Base-by-base conservation (phyloP, 1,284 basidiomycete genomes). In the Cutaneotrichosporon arboriforme region DNA sequence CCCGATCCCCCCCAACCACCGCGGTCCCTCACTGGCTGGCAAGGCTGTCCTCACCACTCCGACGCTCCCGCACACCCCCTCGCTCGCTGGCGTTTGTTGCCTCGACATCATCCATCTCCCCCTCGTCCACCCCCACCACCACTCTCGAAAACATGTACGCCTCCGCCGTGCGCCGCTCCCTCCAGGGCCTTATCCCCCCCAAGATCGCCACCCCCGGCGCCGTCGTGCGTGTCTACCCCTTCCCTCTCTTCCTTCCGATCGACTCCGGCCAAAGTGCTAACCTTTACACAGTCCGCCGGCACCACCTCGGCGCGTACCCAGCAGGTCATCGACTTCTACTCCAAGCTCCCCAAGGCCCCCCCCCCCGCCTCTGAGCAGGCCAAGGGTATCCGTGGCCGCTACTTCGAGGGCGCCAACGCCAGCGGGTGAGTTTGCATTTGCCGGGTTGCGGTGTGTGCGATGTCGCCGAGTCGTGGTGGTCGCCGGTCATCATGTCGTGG, bases 151-250 rank as follows among this genome's bases (percentile, higher is more conserved):
- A 37, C 26, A 93, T 93, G 89, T 82, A 86, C 78, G 81, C 88
- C 64, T 84, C 89, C 57, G 83, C 88, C 76, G 79, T 84, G 74
- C 86, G 88, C 73, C 86, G 87, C 71, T 82, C 86, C 69, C 83
- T 92, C 65, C 81, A 81, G 63, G 84, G 84, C 53, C 83, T 94
- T 59, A 84, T 96, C 66, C 92, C 92, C 42, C 92, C 92, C 51
- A 97, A 97, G 80, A 87, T 97, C 70, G 91, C 92, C 51, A 89
- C 91, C 20, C 92, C 91, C 4, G 81, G 83, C 55, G 84, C 88
- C 65, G 85, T 94, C 59, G 88, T 91, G 76, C 70, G 87, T 68
- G 51, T 51, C 23, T 17, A 38, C 18, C 15, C 21, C 21, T 34
- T 14, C 35, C 17, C 18, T 15, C 41, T 37, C 35, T 18, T 34